Conservation (phyloP, 169 alveolate genomes). For the Eimeria necatrix region DNA sequence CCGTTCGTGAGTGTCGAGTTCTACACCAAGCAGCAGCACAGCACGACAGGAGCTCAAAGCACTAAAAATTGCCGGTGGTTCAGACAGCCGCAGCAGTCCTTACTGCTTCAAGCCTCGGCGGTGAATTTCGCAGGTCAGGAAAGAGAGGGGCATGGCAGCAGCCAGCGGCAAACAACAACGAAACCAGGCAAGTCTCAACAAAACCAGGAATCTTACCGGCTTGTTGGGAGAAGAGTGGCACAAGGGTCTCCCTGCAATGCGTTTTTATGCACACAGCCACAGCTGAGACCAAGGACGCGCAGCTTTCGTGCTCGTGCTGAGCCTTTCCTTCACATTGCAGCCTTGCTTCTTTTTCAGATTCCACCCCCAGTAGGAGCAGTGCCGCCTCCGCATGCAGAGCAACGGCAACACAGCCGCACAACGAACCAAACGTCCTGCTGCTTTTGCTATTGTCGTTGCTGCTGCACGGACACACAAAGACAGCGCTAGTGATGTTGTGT, state of each 20-base stretch:
- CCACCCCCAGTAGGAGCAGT: conserved; percentile 6
- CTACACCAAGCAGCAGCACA: conserved; percentile 40
- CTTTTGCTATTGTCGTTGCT: conserved; percentile 33
- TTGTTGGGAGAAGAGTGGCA: conserved; percentile 56
- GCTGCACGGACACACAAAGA: conserved; percentile 68
- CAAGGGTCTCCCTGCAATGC: conserved; percentile 63
- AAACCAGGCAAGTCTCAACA: background rate
- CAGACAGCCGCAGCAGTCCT: background rate
- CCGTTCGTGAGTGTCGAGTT: background rate
- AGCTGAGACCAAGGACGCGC: conserved; percentile 21
- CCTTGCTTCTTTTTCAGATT: background rate
- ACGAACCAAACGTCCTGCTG: conserved; percentile 33
- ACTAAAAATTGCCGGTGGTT: background rate
- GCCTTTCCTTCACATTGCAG: background rate
- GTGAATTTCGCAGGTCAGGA: background rate
- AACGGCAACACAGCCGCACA: conserved; percentile 75
- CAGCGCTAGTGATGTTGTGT: background rate
- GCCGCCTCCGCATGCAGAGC: conserved; percentile 75
- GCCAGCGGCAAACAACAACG: conserved; percentile 17
- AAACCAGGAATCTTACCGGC: background rate
- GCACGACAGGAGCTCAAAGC: background rate
- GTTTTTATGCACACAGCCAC: conserved; percentile 61
- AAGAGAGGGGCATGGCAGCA: background rate
- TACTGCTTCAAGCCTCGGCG: background rate
- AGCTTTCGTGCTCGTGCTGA: conserved; percentile 26